Evolutionary conservation across 2,329 filamentous ascomycete species (phyloP).

Genomic region (Trichoderma aggressivum): DNA sequence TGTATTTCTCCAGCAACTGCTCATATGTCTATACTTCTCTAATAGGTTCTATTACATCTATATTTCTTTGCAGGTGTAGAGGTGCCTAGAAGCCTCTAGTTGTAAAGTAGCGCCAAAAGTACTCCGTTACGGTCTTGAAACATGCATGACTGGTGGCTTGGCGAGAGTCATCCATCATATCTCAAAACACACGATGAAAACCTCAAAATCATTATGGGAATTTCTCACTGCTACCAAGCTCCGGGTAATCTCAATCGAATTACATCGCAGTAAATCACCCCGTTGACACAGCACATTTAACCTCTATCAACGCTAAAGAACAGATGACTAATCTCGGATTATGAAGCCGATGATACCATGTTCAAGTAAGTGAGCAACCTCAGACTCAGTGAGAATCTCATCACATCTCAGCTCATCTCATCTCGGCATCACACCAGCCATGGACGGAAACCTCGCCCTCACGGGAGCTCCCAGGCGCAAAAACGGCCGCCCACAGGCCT

Average conservation of each 20-base stretch:
- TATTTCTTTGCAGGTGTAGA: background rate
- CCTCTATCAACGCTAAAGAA: background rate
- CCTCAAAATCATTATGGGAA: background rate
- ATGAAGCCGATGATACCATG: background rate
- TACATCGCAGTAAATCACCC: background rate
- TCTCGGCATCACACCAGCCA: background rate
- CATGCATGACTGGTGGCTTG: background rate
- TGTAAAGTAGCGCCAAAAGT: background rate
- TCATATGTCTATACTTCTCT: too few relatives aligned
- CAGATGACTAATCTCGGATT: background rate
- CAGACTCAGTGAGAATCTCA: background rate
- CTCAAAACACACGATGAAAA: background rate
- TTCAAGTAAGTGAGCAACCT: background rate
- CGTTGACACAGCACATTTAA: background rate
- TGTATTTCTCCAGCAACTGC: too few relatives aligned
- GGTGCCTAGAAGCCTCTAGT: background rate
- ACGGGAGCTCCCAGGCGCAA: slow-evolving; percentile 4
- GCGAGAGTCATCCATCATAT: background rate
- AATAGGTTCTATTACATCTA: too few relatives aligned
- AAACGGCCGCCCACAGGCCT: slow-evolving; percentile 10
- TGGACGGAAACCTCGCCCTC: background rate
- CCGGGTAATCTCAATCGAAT: background rate
- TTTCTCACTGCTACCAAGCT: background rate
- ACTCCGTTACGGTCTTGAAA: background rate
- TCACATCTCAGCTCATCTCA: background rate